Evolutionary conservation across 2,329 filamentous ascomycete genomes (phyloP).

Genomic region (Tolypocladium ovalisporum): DNA sequence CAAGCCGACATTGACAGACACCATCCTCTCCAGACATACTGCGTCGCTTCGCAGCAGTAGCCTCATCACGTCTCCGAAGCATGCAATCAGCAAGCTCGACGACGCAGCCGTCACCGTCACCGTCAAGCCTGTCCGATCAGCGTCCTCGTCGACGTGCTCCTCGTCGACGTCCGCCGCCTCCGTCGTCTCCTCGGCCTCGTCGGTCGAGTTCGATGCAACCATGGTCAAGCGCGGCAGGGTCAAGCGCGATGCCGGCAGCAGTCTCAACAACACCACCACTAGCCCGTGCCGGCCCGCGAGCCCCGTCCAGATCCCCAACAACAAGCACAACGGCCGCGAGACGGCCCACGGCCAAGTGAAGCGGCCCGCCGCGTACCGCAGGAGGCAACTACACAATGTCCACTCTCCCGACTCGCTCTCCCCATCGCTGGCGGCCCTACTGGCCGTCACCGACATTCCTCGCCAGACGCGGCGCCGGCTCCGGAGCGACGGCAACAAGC

Average conservation of each 20-base stretch:
- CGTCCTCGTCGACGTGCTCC: constrained; percentile 2
- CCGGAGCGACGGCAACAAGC: constrained; percentile 12
- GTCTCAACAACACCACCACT: constrained; percentile 13
- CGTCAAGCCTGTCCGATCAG: background rate
- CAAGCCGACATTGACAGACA: background rate
- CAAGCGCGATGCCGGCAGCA: constrained; percentile 13
- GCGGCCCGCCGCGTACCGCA: constrained; percentile 25
- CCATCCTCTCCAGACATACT: background rate
- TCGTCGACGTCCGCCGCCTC: background rate
- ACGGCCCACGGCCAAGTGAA: constrained; percentile 22
- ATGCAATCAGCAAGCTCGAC: constrained; percentile 2
- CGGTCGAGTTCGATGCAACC: constrained; percentile 14
- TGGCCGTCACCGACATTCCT: constrained; percentile 53
- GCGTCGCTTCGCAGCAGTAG: background rate
- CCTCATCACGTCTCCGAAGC: background rate
- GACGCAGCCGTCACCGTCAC: constrained; percentile 1
- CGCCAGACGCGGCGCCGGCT: constrained; percentile 22
- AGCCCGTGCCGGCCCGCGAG: constrained; percentile 20
- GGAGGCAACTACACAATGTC: constrained; percentile 24
- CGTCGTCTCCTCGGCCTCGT: background rate
- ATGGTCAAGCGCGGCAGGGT: constrained; percentile 24
- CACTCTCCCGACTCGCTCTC: constrained; percentile 45
- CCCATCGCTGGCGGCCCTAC: constrained; percentile 47
- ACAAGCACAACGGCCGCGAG: constrained; percentile 25
- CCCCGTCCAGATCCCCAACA: constrained; percentile 42